These are phyloP conservation scores for Penicillium malachiteum DNA, from an alignment of 495 filamentous ascomycete genomes.

Conservation along the genomic window DNA sequence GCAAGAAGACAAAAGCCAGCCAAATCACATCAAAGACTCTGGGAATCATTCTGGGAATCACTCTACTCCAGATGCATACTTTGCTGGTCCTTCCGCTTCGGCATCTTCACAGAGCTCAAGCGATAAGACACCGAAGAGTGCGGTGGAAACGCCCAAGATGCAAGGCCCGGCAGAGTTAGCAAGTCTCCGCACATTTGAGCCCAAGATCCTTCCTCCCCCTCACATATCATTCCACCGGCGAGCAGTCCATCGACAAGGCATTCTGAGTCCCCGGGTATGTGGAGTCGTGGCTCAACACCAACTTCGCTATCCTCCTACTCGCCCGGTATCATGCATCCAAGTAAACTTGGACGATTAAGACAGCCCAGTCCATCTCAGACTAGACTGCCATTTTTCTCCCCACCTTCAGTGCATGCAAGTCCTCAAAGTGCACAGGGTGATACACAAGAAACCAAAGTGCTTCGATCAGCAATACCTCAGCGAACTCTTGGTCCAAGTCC, in stretches of 20 bases:
- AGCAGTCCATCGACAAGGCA: slow-evolving; percentile 92
- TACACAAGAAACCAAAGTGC: slow-evolving; percentile 61
- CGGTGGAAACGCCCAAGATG: slow-evolving; percentile 16
- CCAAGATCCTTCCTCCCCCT: slow-evolving; percentile 62
- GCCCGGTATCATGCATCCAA: slow-evolving; percentile 68
- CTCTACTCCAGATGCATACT: slow-evolving; percentile 6
- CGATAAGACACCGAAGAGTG: slow-evolving; percentile 15
- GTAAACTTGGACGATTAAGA: slow-evolving; percentile 56
- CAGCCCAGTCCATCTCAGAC: slow-evolving; percentile 65
- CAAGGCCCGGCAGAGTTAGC: slow-evolving; percentile 42
- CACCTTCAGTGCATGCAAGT: slow-evolving; percentile 49
- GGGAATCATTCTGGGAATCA: neutral
- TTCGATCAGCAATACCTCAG: slow-evolving; percentile 45
- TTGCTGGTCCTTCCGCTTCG: slow-evolving; percentile 6
- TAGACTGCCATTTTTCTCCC: slow-evolving; percentile 60
- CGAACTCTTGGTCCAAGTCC: slow-evolving; percentile 4
- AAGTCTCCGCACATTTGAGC: slow-evolving; percentile 47
- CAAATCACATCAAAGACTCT: slow-evolving; percentile 10
- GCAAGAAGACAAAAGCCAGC: slow-evolving; percentile 6
- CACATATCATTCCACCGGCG: slow-evolving; percentile 64
- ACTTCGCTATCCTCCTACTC: slow-evolving; percentile 98
- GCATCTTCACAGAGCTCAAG: slow-evolving; percentile 8
- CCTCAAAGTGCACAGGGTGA: slow-evolving; percentile 61
- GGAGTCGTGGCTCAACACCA: slow-evolving; percentile 86
- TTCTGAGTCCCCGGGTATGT: slow-evolving; percentile 86